Percentiles rank a stretch among this genome's conserved stretches.
Conservation (phyloP, 108 stramenopile species). For the Schizochytrium sp. region DNA sequence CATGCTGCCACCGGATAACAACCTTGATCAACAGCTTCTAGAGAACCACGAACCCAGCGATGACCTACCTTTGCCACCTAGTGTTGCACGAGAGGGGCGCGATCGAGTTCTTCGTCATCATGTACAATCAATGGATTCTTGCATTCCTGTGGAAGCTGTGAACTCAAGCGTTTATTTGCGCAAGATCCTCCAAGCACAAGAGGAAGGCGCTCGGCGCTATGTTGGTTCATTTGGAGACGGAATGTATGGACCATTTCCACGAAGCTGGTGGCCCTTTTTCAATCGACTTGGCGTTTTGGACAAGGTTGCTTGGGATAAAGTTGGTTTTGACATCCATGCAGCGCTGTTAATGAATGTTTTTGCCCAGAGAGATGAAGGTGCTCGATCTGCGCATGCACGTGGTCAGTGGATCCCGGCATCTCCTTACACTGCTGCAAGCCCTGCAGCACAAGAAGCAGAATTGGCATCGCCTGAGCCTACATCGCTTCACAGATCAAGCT, state of each 20-base stretch:
- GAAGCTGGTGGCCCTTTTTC: conserved; percentile 57
- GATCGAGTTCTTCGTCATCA: background rate
- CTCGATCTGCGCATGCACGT: background rate
- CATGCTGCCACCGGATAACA: too few species aligned
- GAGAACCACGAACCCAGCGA: too few species aligned
- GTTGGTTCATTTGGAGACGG: conserved; percentile 44
- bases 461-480: too few species aligned
- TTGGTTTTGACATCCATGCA: conserved; percentile 50
- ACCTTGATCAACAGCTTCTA: too few species aligned
- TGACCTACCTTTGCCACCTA: too few species aligned
- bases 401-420: background rate
- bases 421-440: background rate
- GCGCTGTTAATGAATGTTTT: conserved; percentile 34
- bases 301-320: conserved; percentile 38
- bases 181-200: conserved; percentile 32
- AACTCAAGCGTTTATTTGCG: background rate
- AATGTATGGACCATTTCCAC: conserved; percentile 55
- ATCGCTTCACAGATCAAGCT: too few species aligned
- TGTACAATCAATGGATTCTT: background rate
- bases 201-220: conserved; percentile 57
- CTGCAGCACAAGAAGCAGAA: too few species aligned
- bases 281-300: background rate
- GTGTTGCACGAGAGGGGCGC: background rate
- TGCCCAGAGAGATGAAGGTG: background rate
- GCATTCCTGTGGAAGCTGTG: background rate